Conservation (phyloP, 148 eudicot genomes). For the Cornus suecica region DNA sequence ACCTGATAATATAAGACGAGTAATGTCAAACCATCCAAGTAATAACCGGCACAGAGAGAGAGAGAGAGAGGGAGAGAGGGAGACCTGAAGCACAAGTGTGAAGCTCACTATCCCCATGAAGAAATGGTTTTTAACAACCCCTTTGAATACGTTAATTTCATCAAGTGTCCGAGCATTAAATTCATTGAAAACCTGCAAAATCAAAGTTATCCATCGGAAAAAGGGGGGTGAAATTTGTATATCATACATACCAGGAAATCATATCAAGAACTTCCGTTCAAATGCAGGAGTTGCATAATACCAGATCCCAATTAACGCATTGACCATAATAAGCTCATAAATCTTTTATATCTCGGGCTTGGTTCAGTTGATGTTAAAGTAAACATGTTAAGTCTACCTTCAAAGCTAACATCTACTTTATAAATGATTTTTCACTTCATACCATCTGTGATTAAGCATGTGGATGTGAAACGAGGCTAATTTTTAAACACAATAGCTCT, state of each 20-base stretch:
- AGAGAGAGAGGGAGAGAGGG: constrained; percentile 12
- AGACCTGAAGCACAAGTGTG: constrained; percentile 78
- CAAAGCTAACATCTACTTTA: too few species aligned
- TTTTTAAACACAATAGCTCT: neutral
- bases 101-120: constrained; percentile 75
- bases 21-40: neutral
- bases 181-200: constrained; percentile 75
- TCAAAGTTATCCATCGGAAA: neutral
- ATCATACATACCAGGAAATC: neutral
- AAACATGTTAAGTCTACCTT: too few species aligned
- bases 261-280: neutral
- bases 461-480: too few species aligned
- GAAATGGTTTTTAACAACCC: constrained; percentile 61
- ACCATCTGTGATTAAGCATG: too few species aligned
- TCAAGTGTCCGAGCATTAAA: constrained; percentile 97
- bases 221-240: too few species aligned
- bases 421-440: too few species aligned
- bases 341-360: neutral
- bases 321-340: neutral
- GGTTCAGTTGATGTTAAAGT: neutral
- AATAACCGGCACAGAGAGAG: neutral
- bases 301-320: neutral
- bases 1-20: constrained; percentile 35
- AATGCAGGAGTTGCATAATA: neutral
- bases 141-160: constrained; percentile 75